phyloP scores from a whole-genome alignment of 169 alveolate species.

The Condylostoma magnum region DNA sequence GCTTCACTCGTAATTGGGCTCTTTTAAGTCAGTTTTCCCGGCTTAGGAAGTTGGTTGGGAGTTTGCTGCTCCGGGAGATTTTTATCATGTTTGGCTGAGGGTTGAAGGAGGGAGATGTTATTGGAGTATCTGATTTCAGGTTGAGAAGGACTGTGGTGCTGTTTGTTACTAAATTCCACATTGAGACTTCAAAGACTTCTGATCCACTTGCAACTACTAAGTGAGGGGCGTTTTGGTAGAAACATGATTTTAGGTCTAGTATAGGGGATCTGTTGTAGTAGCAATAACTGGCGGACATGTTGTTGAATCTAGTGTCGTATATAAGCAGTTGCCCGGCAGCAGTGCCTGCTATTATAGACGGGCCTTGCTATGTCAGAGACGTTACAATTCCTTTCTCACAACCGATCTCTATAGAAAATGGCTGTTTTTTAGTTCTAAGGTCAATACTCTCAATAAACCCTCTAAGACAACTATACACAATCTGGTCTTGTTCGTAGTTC shows the following conservation, averaged over 20 bases:
- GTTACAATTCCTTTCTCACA: not conserved
- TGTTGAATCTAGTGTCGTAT: not conserved
- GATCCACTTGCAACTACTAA: conserved; percentile 1
- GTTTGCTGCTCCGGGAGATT: not conserved
- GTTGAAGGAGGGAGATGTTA: not conserved
- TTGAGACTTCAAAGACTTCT: conserved; percentile 17
- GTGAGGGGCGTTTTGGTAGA: not conserved
- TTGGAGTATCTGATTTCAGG: not conserved
- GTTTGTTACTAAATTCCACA: conserved; percentile 19
- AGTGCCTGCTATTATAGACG: not conserved
- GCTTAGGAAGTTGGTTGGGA: not conserved
- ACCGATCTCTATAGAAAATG: not conserved
- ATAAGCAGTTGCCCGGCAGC: not conserved
- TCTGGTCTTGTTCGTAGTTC: no score
- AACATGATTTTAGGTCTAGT: not conserved
- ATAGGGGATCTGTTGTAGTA: not conserved
- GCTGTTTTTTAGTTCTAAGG: not conserved
- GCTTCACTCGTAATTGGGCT: not conserved
- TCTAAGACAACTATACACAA: not conserved
- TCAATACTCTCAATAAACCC: conserved; percentile 1
- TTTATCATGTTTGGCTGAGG: not conserved
- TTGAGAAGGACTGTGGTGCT: not conserved
- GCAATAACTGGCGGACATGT: not conserved
- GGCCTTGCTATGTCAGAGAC: not conserved
- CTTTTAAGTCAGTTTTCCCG: not conserved